phyloP scores from a whole-genome alignment of 768 basidiomycete genomes.

The Galerina marginata region DNA sequence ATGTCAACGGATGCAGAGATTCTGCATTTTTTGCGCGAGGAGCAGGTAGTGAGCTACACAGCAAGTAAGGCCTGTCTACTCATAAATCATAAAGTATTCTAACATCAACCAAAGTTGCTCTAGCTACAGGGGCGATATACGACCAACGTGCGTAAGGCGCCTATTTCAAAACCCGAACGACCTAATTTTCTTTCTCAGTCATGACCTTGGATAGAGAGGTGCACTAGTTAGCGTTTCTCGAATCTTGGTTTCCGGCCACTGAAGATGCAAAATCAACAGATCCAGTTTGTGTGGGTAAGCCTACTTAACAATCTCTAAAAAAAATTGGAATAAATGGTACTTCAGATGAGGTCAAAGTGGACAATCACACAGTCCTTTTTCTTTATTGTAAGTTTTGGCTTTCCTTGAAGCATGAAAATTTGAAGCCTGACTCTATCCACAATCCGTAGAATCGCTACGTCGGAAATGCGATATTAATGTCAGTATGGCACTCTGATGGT shows the following conservation, averaged over 20 bases:
- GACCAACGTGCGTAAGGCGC: neutral
- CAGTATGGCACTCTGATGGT: neutral
- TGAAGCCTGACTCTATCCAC: too few relatives aligned
- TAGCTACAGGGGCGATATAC: constrained; percentile 6
- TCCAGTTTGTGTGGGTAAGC: constrained; percentile 3
- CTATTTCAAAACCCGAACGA: too few relatives aligned
- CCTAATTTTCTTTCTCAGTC: neutral
- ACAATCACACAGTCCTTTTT: constrained; percentile 1
- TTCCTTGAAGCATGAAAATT: neutral
- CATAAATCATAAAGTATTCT: too few relatives aligned
- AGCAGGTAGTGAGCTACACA: too few relatives aligned
- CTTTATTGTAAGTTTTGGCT: neutral
- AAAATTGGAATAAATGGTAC: neutral
- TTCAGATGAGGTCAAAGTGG: neutral
- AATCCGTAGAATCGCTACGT: constrained; percentile 6
- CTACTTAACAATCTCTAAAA: neutral
- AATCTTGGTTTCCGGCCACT: neutral
- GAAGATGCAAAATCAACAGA: neutral
- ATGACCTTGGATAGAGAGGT: constrained; percentile 8
- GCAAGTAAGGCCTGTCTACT: too few relatives aligned
- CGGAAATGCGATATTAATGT: constrained; percentile 4
- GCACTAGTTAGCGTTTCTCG: neutral
- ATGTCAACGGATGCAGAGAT: too few relatives aligned
- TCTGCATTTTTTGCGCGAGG: too few relatives aligned
- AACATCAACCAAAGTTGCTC: neutral